Base-by-base conservation (phyloP, 495 filamentous ascomycete species). In the Hypoxylon perforatum region DNA sequence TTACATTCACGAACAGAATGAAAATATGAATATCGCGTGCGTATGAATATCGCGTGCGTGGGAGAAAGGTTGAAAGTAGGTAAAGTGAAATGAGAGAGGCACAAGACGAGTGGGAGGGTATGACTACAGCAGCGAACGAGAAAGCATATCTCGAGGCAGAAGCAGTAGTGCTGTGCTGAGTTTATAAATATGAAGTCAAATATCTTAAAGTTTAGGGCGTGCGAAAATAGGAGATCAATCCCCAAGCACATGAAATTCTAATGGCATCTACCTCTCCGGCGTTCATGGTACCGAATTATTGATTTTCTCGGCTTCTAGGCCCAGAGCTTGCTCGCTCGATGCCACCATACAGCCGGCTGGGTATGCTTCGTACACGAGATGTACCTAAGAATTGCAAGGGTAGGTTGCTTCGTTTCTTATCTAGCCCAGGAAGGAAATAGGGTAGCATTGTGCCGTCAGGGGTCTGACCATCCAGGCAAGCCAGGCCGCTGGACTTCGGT, bases 361-460 rank as follows among this genome's bases (percentile, higher is more conserved):
- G n/a, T n/a, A 53, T 55, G 36, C 15, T 49, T 60, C 23, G 63
- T 60, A 65, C 23, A 22, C 38, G 12, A 5, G 15, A 59, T 15
- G 54, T 57, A 59, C 54, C 23, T 5, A 28, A 15, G 11, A 4
- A 7, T 12, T 53, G 41, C 62, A 65, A 30, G 62, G 62, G 33
- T 35, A 15, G 36, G 19, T 39, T 23, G 38, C 9, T 44, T 35
- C 12, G 25, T 56, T 60, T 22, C n/a, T 36, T 36, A 38, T 54
- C 63, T 65, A 60, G 33, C 56, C 49, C 14, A 17, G 50, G 6
- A 11, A 21, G 42, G 63, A 21, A 55, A 44, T 6, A 42, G 25
- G 36, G 25, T 50, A 25, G 35, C 23, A 38, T 52, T 15, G 33
- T 17, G 17, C 10, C 21, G 11, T 11, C 33, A 36, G 30, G 47